Base-by-base conservation (phyloP, 768 basidiomycete genomes). In the Trametes coccinea region DNA sequence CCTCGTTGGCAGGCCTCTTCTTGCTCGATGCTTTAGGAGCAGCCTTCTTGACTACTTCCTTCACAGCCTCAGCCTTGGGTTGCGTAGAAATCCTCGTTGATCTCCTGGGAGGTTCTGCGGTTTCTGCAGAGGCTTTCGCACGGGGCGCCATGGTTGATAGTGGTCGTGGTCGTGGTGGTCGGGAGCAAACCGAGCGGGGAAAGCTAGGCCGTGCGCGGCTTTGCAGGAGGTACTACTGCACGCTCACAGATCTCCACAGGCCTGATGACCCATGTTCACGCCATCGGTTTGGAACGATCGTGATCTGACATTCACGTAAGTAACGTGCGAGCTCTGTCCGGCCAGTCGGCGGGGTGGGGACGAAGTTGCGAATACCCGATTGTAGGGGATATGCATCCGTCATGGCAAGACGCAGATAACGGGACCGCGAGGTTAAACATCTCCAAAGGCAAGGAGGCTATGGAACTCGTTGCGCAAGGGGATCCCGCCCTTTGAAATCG, bases 31-130 rank as follows among this genome's bases (percentile, higher is more conserved):
- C 53, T 67, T 78, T 59, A 29, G 45, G 54, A 33, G 62, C 72
- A 60, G n/a, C 64, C 59, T 47, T 72, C 57, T 39, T 73, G 79
- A 72, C 72, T 33, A 74, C 71, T 63, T 78, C 74, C 57, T 70
- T 70, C 14, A 69, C 67, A 27, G 63, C 67, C 56, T 71, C 73
- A n/a, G 70, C 63, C 57, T 75, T 78, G 39, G 80, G 79, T 60
- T 80, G 79, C 5, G 80, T 71, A 3, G 84, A 82, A 58, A 87
- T 80, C 53, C 87, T 75, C 14, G 79, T 78, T 4, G 87, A 89
- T 58, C 87, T 78, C 61, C 86, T 77, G 8, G 82, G 80, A 13
- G 67, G 67, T 45, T 80, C 77, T 45, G 75, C 74, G 37, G 74
- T 63, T 52, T 65, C 64, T 8, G 63, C 22, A 29, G 67, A 22